Base-by-base conservation (phyloP, 2,329 filamentous ascomycete species). In the Fusarium sp. region DNA sequence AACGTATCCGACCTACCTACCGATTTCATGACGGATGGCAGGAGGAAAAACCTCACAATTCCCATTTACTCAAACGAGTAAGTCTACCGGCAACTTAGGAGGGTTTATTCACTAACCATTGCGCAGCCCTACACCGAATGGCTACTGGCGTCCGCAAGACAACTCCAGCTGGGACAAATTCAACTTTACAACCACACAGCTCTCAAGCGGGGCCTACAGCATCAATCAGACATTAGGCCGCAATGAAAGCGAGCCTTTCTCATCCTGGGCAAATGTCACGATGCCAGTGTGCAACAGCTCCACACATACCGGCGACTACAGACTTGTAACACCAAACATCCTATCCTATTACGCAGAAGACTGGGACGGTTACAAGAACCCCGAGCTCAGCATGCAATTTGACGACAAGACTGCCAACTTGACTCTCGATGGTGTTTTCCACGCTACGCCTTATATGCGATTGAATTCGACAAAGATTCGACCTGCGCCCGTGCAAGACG, bases 341-440 rank as follows among this genome's bases (percentile, higher is more conserved):
- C 1, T 2, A 5, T 49, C 27, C 3, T 64, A 30, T 20, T 1
- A n/a, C 1, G 5, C 3, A 0, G 50, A 50, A 8, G 59, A 12
- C 5, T 64, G 61, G 61, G 59, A 57, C n/a, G 59, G n/a, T 3
- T 64, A 27, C 2, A 18, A 8, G 5, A 14, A n/a, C 7, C 61
- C 61, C 0, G 11, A 40, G 0, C n/a, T 58, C 11, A 58, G 15
- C 20, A 8, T 63, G 8, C 7, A 45, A 4, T 64, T 64, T 8
- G 59, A 64, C 9, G 34, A 57, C 1, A 64, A 64, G 29, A 64
- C 38, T 8, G 61, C 61, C 0, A 64, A 64, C 3, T 1, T 64
- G 1, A 64, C 61, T 0, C 8, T 64, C 7, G 20, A 58, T 7
- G 61, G 43, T 18, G 44, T 45, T 1, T 64, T 64, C 7, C 8